Percentiles rank a stretch among this genome's conserved stretches.
Conservation (phyloP, 495 filamentous ascomycete species). For the Podospora tetraspora region DNA sequence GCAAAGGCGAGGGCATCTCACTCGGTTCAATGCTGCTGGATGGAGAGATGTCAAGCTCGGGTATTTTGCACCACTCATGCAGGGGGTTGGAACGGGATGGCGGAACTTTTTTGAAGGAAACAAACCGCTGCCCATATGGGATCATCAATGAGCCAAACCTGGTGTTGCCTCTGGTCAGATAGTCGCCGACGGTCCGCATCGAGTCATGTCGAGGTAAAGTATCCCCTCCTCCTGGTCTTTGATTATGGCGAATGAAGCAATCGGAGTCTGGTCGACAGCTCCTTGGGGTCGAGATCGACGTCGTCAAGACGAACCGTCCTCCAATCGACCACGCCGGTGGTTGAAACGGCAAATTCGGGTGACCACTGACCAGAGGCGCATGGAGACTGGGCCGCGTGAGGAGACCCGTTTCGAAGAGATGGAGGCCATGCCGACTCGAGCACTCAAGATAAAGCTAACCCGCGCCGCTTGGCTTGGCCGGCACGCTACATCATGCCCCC, state of each 20-base stretch:
- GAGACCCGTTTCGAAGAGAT: constrained; percentile 1
- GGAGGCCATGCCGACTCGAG: constrained; percentile 3
- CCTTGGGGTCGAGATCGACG: neutral
- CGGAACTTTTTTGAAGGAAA: neutral
- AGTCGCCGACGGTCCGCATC: neutral
- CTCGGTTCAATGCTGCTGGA: neutral
- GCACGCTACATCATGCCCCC: constrained; percentile 7
- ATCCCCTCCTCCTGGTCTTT: too few species aligned
- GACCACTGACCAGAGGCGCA: neutral
- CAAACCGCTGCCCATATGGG: neutral
- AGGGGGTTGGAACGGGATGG: neutral
- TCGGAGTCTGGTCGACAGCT: too few species aligned
- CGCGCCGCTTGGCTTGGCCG: constrained; percentile 1
- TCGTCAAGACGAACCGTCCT: neutral
- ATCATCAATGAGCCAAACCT: neutral
- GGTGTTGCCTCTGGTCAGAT: neutral
- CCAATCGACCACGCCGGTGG: neutral
- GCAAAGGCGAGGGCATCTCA: neutral
- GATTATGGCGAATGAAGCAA: too few species aligned
- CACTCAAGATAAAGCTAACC: constrained; percentile 7
- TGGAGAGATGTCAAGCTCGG: neutral
- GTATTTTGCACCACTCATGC: neutral
- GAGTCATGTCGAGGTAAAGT: neutral
- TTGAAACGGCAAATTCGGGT: constrained; percentile 4
- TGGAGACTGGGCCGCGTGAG: constrained; percentile 4